Base-by-base conservation (phyloP, 2,329 filamentous ascomycete genomes). In the Fusarium hainanense region DNA sequence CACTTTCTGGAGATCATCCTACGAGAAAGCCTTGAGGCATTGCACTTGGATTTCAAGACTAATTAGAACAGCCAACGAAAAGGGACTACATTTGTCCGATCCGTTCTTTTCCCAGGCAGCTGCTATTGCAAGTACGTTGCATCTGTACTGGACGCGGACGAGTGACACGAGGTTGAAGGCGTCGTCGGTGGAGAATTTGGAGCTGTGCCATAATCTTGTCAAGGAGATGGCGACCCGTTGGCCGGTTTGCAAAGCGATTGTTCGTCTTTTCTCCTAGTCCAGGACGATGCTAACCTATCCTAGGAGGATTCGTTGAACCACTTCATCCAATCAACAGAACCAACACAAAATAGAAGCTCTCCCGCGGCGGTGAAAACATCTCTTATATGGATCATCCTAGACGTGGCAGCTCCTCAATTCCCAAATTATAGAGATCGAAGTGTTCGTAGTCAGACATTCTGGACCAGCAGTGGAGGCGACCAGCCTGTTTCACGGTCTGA, bases 71-170 rank as follows among this genome's bases (percentile, higher is more conserved):
- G 54, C 61, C 0, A 32, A 40, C 1, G 65, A 69, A 16, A 71
- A 71, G 7, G 51, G 55, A 1, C 27, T 71, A 1, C 28, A 43
- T 13, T 37, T 69, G 1, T 23, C 57, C 1, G 68, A 71, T 21
- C 68, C 68, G 0, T 71, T 71, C 41, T 66, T 69, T 41, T 54
- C 68, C 0, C 68, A 71, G 3, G 68, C 64, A 21, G 68, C 68
- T 0, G 68, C 68, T 0, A 71, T 71, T 4, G 64, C 68, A 3
- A 60, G 68, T 1, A 69, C 64, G 0, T 3, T 71, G 0, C 68
- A 63, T 7, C 4, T 69, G 0, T 71, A 71, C 42, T 71, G 68
- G 68, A 54, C 56, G 0, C 54, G 40, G 0, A 58, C 40, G 0
- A 69, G 40, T 9, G 57, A 71, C 7, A 48, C 12, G 18, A 42